Evolutionary conservation across 805 yeast genomes (phyloP), one percentile per base, ranked within the genome.

Genomic region (Pichia sporocuriosa): DNA sequence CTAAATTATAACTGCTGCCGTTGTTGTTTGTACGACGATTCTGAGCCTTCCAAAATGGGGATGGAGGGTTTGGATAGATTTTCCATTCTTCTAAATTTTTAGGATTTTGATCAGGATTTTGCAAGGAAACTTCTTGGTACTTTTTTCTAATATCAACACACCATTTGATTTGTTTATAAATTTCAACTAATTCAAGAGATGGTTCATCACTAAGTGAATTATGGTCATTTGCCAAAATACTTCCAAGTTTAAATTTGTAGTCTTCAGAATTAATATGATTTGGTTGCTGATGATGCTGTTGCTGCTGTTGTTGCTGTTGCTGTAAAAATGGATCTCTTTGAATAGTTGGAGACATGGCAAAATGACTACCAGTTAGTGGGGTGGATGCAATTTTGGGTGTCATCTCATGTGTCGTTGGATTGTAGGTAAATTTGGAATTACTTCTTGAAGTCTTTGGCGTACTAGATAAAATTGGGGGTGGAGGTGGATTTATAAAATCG

Each of bases 21-120:
- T 15, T 20, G 3, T 19, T 32, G 12, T 35, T 38, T 24, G n/a
- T n/a, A n/a, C n/a, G n/a, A n/a, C 39, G 37, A 15, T 43, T 37
- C 24, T 41, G 39, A 4, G 49, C 47, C 12, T 82, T 72, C 80
- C 93, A 79, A 53, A 90, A 79, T 3, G 98, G 97, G 50, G 79
- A 79, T 12, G 98, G 98, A 1, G 97, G 97, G 10, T 81, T 77
- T 0, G 99, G 99, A 58, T 89, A 90, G 37, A 93, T 79, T 13
- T 58, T 58, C 97, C 97, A 93, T 30, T 60, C 64, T 9, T 68
- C 68, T 21, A 53, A 56, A 62, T 94, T 90, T 58, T 90, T 88
- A 2, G 98, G 98, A 61, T 93, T 93, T 52, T 79, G 83, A 28
- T 64, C 58, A 34, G 81, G 83, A 42, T 77, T 67, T 65, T 93